A percentile compares a stretch with the other conserved stretches of the same genome.
Conservation (phyloP, 306 rosid species). For the Geum urbanum region DNA sequence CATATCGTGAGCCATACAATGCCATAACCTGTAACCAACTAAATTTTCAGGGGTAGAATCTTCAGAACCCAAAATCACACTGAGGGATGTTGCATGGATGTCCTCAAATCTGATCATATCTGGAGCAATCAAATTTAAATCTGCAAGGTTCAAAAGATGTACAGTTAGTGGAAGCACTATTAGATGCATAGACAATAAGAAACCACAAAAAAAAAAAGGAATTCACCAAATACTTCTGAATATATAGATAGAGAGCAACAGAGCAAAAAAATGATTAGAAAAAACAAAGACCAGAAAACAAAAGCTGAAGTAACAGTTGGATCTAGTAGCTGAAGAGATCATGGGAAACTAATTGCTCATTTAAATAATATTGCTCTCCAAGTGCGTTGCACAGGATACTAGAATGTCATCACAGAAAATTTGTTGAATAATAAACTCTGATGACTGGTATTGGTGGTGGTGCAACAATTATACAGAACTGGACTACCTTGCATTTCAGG, state of each 20-base stretch:
- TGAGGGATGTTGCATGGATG: conserved; percentile 54
- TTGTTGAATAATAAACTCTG: neutral
- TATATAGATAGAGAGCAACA: neutral
- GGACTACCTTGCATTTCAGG: conserved; percentile 49
- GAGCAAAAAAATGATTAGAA: neutral
- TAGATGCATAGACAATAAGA: neutral
- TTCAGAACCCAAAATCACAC: conserved; percentile 53
- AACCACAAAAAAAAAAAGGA: neutral
- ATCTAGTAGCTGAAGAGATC: neutral
- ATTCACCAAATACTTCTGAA: neutral
- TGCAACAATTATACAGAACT: neutral
- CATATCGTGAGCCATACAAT: conserved; percentile 49
- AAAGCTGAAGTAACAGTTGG: neutral
- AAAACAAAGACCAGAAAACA: neutral
- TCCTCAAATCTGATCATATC: conserved; percentile 69
- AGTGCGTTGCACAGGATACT: neutral
- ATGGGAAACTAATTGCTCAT: neutral
- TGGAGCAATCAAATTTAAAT: conserved; percentile 37
- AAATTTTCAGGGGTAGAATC: conserved; percentile 37
- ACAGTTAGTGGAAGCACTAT: neutral
- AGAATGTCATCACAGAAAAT: neutral
- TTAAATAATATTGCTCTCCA: neutral
- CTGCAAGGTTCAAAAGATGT: conserved; percentile 38
- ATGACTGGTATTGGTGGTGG: neutral
- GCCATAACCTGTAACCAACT: conserved; percentile 62